Base-by-base conservation (phyloP, 371 early-diverging fungal genomes). In the Mucor irregularis region DNA sequence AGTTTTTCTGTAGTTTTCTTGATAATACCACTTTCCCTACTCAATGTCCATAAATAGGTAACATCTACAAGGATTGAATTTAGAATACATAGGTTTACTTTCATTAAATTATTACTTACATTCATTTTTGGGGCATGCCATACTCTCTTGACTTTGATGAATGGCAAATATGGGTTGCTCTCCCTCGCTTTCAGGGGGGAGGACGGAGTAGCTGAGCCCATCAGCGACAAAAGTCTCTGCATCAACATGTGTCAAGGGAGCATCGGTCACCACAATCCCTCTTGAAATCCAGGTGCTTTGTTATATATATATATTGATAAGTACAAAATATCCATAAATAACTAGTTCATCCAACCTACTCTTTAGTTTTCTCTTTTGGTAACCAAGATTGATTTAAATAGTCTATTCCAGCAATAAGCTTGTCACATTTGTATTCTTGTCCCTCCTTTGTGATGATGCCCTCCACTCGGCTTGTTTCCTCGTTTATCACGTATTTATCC, bases 101-200 rank as follows among this genome's bases (percentile, higher is more conserved):
- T 33, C 13, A 17, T 31, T 29, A 22, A 54, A 44, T 26, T 6
- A 19, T 7, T 16, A 46, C 80, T 70, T 81, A 87, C 87, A 84
- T 62, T 84, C 68, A 2, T 74, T 74, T 24, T 53, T 63, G 2
- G 88, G 90, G 52, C 87, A 87, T 3, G 86, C 76, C 74, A 81
- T 78, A 21, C 80, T 83, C 31, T 84, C 87, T 22, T 71, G 67
- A 42, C 73, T 82, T 53, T 83, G 76, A 24, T 88, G 87, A 38
- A 84, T 56, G 2, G 70, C 71, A 34, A 71, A 74, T 13, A 87
- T 69, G 9, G 81, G 81, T 13, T 76, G 60, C 24, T 67, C 66
- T 16, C 49, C 64, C 24, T 63, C 56, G 19, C 64, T 58, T 35
- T 68, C 71, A 31, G 88, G 81, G 11, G 88, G 84, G 53, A 86